Evolutionary conservation across 129 eudicot species (phyloP).

Genomic region (Saposhnikovia divaricata): DNA sequence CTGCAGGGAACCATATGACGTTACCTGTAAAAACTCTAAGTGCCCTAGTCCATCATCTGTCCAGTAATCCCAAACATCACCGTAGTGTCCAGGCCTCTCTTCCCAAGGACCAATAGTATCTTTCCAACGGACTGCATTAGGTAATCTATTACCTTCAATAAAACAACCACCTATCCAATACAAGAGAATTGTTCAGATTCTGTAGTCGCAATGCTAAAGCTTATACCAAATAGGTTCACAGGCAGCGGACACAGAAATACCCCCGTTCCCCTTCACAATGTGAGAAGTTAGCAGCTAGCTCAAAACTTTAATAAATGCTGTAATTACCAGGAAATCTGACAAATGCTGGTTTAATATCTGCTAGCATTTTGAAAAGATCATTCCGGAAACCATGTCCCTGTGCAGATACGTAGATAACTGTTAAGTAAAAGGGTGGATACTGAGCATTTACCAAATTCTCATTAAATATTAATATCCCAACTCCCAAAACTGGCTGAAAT

Average conservation of each 20-base stretch:
- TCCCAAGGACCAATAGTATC: constrained; percentile 89
- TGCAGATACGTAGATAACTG: neutral
- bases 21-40: constrained; percentile 83
- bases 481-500: neutral
- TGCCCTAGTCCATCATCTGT: constrained; percentile 95
- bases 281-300: neutral
- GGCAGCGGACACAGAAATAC: neutral
- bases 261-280: neutral
- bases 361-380: constrained; percentile 68
- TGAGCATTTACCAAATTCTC: neutral
- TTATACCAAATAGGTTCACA: neutral
- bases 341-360: constrained; percentile 76
- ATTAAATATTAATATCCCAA: neutral
- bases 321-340: constrained; percentile 84
- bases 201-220: neutral
- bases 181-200: neutral
- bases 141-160: constrained; percentile 64
- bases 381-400: constrained; percentile 90
- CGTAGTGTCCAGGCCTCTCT: constrained; percentile 87
- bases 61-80: constrained; percentile 94
- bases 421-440: neutral
- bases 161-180: constrained; percentile 68
- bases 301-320: neutral
- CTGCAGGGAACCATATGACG: neutral
- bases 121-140: constrained; percentile 89